These are phyloP conservation scores for Hortaea sp. DNA, from an alignment of 2,329 filamentous ascomycete genomes.

Conservation along the genomic window DNA sequence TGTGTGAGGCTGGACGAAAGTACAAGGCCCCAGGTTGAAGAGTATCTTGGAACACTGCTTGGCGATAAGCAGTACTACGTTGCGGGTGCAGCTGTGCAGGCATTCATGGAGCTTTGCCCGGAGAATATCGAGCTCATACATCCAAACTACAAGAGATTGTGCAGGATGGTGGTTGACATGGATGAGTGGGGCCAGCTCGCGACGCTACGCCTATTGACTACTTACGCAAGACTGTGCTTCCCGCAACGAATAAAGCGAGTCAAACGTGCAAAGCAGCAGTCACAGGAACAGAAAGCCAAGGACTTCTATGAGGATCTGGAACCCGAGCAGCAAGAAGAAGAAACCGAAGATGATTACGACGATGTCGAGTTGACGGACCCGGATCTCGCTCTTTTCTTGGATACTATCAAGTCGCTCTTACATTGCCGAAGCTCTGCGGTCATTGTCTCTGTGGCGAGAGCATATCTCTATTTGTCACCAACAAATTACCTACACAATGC, in stretches of 20 bases:
- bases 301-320: conserved; percentile 71
- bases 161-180: conserved; percentile 94
- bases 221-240: conserved; percentile 82
- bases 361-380: conserved; percentile 58
- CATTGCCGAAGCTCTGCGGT: conserved; percentile 91
- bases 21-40: conserved; percentile 73
- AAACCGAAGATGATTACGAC: conserved; percentile 39
- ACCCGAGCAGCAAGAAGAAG: conserved; percentile 33
- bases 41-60: conserved; percentile 67
- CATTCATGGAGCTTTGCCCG: conserved; percentile 83
- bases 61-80: conserved; percentile 94
- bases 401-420: conserved; percentile 70
- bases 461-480: conserved; percentile 77
- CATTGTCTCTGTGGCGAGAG: conserved; percentile 74
- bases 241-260: conserved; percentile 55
- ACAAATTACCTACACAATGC: conserved; percentile 62
- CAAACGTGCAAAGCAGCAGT: conserved; percentile 36
- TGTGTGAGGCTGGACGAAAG: conserved; percentile 85
- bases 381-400: conserved; percentile 73
- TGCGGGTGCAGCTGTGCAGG: conserved; percentile 81
- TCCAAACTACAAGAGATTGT: conserved; percentile 72
- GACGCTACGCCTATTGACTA: conserved; percentile 68
- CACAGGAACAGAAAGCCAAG: conserved; percentile 28
- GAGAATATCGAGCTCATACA: conserved; percentile 82
- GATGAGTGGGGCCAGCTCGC: conserved; percentile 96